A percentile compares a stretch with the other conserved stretches of the same genome.
Evolutionary conservation across 768 basidiomycete genomes (phyloP).

Genomic region (Leccinum aurantiacum): DNA sequence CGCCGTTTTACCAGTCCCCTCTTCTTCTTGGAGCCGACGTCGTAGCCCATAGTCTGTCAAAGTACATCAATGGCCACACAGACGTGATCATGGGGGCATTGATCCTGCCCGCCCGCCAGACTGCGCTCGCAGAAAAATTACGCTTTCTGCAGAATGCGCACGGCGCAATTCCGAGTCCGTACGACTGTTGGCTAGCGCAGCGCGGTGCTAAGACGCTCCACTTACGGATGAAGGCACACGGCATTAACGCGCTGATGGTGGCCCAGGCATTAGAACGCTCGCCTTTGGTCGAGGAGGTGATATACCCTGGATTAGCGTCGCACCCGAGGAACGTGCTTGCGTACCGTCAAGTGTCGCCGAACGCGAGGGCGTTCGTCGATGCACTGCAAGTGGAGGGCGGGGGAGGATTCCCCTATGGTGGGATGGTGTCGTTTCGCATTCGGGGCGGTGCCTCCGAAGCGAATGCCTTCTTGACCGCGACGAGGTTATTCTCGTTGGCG

Average conservation of each 20-base stretch:
- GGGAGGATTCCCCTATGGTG: constrained; percentile 81
- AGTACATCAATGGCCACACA: constrained; percentile 93
- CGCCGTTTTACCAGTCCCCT: constrained; percentile 88
- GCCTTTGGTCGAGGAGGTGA: constrained; percentile 71
- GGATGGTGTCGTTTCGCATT: constrained; percentile 81
- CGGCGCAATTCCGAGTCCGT: constrained; percentile 80
- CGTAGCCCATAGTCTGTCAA: constrained; percentile 80
- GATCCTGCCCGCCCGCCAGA: constrained; percentile 61
- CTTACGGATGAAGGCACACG: constrained; percentile 85
- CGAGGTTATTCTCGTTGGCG: constrained; percentile 75
- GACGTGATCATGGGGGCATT: constrained; percentile 90
- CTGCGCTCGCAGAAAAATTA: constrained; percentile 51
- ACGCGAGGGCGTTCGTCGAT: constrained; percentile 66
- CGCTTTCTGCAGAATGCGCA: constrained; percentile 90
- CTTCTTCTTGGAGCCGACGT: constrained; percentile 84
- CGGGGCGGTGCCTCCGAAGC: constrained; percentile 53
- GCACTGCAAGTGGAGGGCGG: constrained; percentile 28
- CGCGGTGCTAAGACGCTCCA: constrained; percentile 90
- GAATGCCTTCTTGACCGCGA: constrained; percentile 63
- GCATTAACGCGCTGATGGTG: constrained; percentile 74
- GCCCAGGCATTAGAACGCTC: constrained; percentile 58
- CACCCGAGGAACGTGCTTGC: constrained; percentile 70
- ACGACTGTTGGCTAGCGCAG: constrained; percentile 85
- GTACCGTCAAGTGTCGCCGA: constrained; percentile 58
- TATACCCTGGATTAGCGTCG: constrained; percentile 78